Percentiles rank a stretch among this genome's conserved stretches.
Evolutionary conservation across 805 yeast species (phyloP).

Genomic region (Monosporozyma yasuniensis): DNA sequence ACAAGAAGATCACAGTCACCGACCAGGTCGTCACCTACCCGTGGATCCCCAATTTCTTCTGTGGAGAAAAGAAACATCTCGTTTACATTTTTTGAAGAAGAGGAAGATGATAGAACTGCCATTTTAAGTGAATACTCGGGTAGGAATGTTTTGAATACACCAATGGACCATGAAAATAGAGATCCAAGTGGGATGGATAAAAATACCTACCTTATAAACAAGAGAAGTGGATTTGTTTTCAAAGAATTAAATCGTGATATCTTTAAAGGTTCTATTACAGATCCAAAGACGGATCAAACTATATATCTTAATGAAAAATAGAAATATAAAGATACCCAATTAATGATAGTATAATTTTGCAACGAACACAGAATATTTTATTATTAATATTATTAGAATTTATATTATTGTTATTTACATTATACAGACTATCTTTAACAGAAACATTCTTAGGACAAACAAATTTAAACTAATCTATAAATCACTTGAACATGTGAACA

Average conservation of each 20-base stretch:
- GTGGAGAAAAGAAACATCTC: background rate
- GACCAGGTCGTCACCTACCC: background rate
- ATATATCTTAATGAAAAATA: background rate
- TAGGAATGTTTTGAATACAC: constrained; percentile 16
- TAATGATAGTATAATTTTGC: too few species aligned
- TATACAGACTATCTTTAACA: background rate
- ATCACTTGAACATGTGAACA: background rate
- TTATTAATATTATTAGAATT: background rate
- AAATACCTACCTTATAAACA: background rate
- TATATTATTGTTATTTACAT: background rate
- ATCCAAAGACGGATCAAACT: background rate
- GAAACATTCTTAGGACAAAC: background rate
- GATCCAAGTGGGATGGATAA: background rate
- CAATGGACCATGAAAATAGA: background rate
- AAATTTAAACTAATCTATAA: background rate
- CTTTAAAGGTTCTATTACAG: background rate
- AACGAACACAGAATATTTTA: background rate
- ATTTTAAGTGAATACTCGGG: constrained; percentile 14
- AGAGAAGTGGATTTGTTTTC: background rate
- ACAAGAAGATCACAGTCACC: background rate
- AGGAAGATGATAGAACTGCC: constrained; percentile 12
- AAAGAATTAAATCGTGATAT: background rate
- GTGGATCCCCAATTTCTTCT: background rate
- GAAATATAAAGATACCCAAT: background rate
- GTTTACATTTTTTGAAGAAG: constrained; percentile 20